A percentile compares a stretch with the other conserved stretches of the same genome.
These are phyloP conservation scores for Leucocoprinus birnbaumii DNA, from an alignment of 768 basidiomycete genomes.

Conservation along the genomic window DNA sequence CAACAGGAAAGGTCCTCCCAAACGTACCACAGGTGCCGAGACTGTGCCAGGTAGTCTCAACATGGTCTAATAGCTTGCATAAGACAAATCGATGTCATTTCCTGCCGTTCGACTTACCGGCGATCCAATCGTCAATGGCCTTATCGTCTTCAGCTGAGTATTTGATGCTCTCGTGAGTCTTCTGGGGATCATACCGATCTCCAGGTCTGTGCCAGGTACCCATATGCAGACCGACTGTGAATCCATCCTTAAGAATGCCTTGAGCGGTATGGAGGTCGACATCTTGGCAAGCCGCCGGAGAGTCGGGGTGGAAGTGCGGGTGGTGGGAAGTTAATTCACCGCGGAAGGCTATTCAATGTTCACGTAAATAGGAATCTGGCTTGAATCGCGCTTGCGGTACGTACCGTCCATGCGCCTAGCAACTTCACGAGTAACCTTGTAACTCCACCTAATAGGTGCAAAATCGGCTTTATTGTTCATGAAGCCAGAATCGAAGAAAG, in stretches of 20 bases:
- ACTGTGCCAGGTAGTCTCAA: constrained; percentile 79
- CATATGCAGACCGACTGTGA: constrained; percentile 75
- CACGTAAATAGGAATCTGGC: no score
- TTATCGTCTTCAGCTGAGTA: constrained; percentile 68
- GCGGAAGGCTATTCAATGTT: constrained; percentile 73
- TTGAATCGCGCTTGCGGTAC: no score
- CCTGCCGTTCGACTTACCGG: constrained; percentile 27
- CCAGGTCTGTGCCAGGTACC: constrained; percentile 41
- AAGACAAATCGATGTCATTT: not conserved
- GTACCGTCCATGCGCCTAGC: constrained; percentile 70
- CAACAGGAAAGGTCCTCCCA: no score
- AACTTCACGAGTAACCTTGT: constrained; percentile 73
- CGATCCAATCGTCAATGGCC: constrained; percentile 70
- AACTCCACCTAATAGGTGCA: constrained; percentile 73
- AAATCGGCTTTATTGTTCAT: constrained; percentile 80
- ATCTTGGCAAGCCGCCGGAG: constrained; percentile 54
- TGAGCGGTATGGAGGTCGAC: constrained; percentile 70
- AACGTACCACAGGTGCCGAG: constrained; percentile 50
- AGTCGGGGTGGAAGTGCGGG: constrained; percentile 71
- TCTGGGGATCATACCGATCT: constrained; percentile 48
- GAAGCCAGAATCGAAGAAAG: constrained; percentile 72
- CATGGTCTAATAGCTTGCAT: constrained; percentile 55
- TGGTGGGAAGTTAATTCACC: constrained; percentile 73
- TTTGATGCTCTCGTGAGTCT: constrained; percentile 62
- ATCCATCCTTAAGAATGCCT: constrained; percentile 52